Conservation (phyloP, 208 protist species). For the Angomonas deanei region DNA sequence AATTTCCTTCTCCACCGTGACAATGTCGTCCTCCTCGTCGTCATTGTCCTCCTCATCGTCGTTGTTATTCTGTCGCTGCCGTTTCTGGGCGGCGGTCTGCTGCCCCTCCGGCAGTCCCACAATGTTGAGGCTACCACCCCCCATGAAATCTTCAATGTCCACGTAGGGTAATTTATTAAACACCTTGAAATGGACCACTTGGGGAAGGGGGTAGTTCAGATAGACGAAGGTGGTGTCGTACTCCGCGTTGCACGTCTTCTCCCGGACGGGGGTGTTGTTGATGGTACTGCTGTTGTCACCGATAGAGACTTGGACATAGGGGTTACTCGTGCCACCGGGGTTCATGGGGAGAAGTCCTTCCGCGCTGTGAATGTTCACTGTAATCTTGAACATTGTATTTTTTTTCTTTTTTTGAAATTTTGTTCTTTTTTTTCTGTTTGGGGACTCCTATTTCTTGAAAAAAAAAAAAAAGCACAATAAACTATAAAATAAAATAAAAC, state of each 20-base stretch:
- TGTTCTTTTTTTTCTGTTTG: background rate
- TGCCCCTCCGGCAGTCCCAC: conserved; percentile 23
- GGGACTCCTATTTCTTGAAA: background rate
- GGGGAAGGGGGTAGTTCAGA: conserved; percentile 47
- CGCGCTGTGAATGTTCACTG: conserved; percentile 19
- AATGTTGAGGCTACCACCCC: conserved; percentile 66
- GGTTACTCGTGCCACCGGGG: conserved; percentile 67
- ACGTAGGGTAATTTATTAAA: conserved; percentile 48
- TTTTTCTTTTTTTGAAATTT: conserved; percentile 7
- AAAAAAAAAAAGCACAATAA: background rate
- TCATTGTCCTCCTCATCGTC: conserved; percentile 10
- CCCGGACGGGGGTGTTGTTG: conserved; percentile 15
- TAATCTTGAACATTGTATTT: background rate
- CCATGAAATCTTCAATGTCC: conserved; percentile 63
- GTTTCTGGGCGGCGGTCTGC: conserved; percentile 38
- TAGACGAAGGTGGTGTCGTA: conserved; percentile 58
- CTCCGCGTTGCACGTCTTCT: conserved; percentile 44
- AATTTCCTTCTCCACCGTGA: background rate
- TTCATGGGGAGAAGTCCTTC: conserved; percentile 63
- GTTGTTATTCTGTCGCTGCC: conserved; percentile 41
- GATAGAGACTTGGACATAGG: conserved; percentile 55
- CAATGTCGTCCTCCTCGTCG: background rate
- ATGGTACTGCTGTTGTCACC: conserved; percentile 25
- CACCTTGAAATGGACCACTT: conserved; percentile 53
- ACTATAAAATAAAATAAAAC: background rate